Base-by-base conservation (phyloP, 257 asterid genomes). In the Nicotiana paniculata region DNA sequence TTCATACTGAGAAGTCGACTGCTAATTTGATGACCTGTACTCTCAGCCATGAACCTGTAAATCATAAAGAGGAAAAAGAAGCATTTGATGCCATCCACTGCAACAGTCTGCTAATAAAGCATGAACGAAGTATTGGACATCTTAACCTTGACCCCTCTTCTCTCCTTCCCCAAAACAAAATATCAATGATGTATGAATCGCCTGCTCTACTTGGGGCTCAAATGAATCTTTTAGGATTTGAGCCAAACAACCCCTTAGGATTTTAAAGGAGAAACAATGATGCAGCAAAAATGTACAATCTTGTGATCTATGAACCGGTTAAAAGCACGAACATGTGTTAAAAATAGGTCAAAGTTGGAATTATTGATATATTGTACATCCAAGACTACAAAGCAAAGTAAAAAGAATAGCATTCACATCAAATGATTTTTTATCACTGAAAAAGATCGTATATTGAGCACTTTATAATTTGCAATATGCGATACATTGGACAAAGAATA, bases 1-100 rank as follows among this genome's bases (percentile, higher is more conserved):
- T 90, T 96, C 98, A 96, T 94, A 87, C 97, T 93, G 86, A 93
- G 87, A 35, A 96, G 98, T 46, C 97, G 93, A 81, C 98, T 96
- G 84, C 99, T 96, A 79, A 86, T 84, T 89, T 94, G 99, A 84
- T 89, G 92, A 13, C 97, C 99, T 18, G 98, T 94, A 90, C 97
- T 96, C 91, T 93, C 97, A 82, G 98, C 97, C 79, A 90, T 89
- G 89, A 96, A 96, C 67, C 98, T 96, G 89, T 77, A 83, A 77
- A 53, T 82, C 64, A 83, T 77, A n/a, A 32, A 79, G 78, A 6
- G n/a, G 61, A 1, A 1, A 39, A 12, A 39, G 35, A 69, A 64
- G n/a, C 62, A 59, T 28, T 46, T 80, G 75, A 58, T 33, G 26
- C 64, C 78, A 72, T 83, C 70, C 58, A 81, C 76, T 74, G 69